These are phyloP conservation scores for Xerocomus nothofagi DNA, from an alignment of 1,284 basidiomycete species.

Conservation along the genomic window DNA sequence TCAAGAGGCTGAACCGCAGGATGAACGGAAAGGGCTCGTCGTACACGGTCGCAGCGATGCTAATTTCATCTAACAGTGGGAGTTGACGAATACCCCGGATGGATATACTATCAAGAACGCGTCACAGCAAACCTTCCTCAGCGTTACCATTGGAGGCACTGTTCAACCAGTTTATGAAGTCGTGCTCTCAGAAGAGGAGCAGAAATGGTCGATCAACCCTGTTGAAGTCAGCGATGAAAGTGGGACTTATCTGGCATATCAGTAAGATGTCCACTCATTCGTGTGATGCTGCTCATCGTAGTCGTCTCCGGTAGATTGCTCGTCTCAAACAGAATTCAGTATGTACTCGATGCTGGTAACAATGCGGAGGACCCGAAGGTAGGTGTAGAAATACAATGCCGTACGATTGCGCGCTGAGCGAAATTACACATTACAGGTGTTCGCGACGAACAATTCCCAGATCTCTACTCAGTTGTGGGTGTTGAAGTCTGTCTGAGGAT, in stretches of 20 bases:
- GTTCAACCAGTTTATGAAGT: background rate
- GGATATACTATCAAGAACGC: constrained; percentile 10
- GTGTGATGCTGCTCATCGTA: background rate
- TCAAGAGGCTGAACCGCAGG: background rate
- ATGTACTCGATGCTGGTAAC: constrained; percentile 4
- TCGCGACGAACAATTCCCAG: background rate
- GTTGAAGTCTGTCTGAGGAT: background rate
- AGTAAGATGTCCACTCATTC: background rate
- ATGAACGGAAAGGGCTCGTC: background rate
- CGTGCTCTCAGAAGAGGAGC: background rate
- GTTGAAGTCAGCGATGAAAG: background rate
- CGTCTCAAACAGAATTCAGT: background rate
- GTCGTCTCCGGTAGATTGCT: background rate
- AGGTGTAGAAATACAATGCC: background rate
- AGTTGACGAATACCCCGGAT: background rate
- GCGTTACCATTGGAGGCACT: background rate
- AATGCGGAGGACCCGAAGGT: background rate
- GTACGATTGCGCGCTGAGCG: background rate
- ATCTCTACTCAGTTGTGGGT: constrained; percentile 7
- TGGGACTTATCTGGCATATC: background rate
- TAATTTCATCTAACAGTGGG: constrained; percentile 2
- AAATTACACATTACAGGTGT: background rate
- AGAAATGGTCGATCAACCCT: constrained; percentile 11
- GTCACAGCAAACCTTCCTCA: background rate
- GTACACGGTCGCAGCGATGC: background rate